Evolutionary conservation across 495 filamentous ascomycete species (phyloP).

Genomic region (Talaromyces wortmannii): DNA sequence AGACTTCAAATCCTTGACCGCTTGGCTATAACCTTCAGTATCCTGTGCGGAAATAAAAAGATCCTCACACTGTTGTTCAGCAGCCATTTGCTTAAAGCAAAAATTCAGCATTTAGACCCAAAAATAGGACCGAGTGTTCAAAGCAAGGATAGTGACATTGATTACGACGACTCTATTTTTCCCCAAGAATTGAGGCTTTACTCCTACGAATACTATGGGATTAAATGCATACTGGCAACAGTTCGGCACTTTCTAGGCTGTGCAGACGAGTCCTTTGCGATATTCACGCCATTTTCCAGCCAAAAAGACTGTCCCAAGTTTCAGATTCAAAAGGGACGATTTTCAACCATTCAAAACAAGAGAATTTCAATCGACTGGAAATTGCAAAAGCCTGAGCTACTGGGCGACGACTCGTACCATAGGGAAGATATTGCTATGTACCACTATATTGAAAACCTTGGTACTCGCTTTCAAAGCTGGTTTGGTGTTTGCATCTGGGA

Average conservation of each 20-base stretch:
- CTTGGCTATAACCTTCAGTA: conserved; percentile 64
- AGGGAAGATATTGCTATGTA: no score
- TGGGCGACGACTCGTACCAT: no score
- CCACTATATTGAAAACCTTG: no score
- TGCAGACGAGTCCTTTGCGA: neutral
- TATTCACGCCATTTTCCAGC: no score
- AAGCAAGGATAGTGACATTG: neutral
- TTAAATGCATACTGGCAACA: neutral
- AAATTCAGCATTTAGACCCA: neutral
- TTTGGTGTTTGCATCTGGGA: no score
- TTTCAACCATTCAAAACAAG: no score
- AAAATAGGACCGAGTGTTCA: neutral
- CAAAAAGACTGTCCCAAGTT: no score
- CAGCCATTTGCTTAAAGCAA: conserved; percentile 71
- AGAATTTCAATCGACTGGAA: no score
- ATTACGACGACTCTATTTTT: no score
- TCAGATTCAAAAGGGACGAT: no score
- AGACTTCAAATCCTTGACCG: conserved; percentile 71
- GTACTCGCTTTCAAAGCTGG: no score
- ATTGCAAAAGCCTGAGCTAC: no score
- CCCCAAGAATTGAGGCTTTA: neutral
- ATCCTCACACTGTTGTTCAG: conserved; percentile 66
- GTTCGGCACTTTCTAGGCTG: neutral
- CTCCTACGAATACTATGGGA: neutral
- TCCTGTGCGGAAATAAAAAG: conserved; percentile 63